Percentiles rank a stretch among this genome's conserved stretches.
These are phyloP conservation scores for Yarrowia alimentaria DNA, from an alignment of 805 yeast species.

Conservation along the genomic window DNA sequence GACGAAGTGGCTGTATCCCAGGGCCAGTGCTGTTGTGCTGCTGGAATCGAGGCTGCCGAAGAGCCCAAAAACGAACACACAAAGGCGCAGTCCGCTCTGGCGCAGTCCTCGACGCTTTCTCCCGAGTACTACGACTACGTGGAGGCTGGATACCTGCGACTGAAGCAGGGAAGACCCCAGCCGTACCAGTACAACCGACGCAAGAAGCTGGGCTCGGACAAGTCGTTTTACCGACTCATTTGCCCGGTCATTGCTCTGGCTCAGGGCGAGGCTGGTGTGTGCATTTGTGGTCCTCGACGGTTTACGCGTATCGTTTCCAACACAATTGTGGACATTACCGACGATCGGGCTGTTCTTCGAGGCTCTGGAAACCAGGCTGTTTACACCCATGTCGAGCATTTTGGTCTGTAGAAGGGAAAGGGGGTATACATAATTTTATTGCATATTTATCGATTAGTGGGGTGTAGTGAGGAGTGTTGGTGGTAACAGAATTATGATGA, in stretches of 20 bases:
- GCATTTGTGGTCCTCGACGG: conserved; percentile 26
- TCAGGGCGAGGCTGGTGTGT: conserved; percentile 25
- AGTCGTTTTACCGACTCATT: conserved; percentile 22
- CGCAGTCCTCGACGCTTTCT: conserved; percentile 2
- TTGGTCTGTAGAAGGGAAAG: conserved; percentile 12
- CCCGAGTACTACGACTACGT: conserved; percentile 22
- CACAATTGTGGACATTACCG: conserved; percentile 15
- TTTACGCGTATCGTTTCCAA: conserved; percentile 15
- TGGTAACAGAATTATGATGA: no score
- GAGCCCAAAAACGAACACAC: conserved; percentile 16
- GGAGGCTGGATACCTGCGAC: conserved; percentile 7
- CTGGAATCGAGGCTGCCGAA: conserved; percentile 10
- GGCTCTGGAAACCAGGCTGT: conserved; percentile 24
- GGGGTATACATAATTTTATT: no score
- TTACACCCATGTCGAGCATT: conserved; percentile 23
- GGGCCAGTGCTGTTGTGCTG: conserved; percentile 11
- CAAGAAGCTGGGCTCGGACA: conserved; percentile 9
- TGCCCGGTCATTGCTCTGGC: conserved; percentile 11
- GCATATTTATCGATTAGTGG: no score
- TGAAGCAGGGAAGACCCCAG: conserved; percentile 20
- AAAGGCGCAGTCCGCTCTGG: conserved; percentile 2
- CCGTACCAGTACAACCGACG: conserved; percentile 15
- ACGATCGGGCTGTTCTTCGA: conserved; percentile 22
- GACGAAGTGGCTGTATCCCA: conserved; percentile 13
- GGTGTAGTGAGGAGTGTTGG: no score